phyloP scores from a whole-genome alignment of 257 asterid genomes.

The Marsdenia floribunda region DNA sequence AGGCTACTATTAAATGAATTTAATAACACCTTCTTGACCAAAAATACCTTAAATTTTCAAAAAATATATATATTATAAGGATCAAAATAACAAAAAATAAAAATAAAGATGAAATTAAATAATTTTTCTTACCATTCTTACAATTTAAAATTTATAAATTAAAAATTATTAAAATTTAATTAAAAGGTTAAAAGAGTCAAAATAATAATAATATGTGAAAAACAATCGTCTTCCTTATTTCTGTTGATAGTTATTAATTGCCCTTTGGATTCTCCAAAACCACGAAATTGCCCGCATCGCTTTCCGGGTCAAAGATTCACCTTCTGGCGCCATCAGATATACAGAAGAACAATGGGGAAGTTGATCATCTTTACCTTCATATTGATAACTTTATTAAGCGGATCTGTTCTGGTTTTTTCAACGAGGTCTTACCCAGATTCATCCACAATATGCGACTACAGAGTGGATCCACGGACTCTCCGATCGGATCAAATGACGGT shows the following conservation, averaged over 20 bases:
- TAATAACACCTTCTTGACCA: too few species aligned
- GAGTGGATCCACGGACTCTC: slow-evolving; percentile 38
- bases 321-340: not conserved
- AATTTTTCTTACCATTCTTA: too few species aligned
- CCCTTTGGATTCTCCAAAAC: too few species aligned
- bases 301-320: not conserved
- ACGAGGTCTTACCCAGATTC: slow-evolving; percentile 25
- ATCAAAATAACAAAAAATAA: too few species aligned
- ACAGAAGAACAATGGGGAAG: slow-evolving; percentile 9
- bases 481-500: slow-evolving; percentile 76
- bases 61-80: too few species aligned
- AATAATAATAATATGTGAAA: not conserved
- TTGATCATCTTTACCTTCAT: slow-evolving; percentile 9
- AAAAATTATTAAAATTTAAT: too few species aligned
- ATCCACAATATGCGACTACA: slow-evolving; percentile 25
- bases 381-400: slow-evolving; percentile 19
- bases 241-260: not conserved
- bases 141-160: too few species aligned
- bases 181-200: too few species aligned
- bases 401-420: slow-evolving; percentile 47
- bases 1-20: too few species aligned
- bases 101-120: too few species aligned
- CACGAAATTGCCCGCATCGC: slow-evolving; percentile 17
- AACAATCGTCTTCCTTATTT: too few species aligned
- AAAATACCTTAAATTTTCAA: too few species aligned